Base-by-base conservation (phyloP, 768 basidiomycete genomes). In the Tulasnella sp. region DNA sequence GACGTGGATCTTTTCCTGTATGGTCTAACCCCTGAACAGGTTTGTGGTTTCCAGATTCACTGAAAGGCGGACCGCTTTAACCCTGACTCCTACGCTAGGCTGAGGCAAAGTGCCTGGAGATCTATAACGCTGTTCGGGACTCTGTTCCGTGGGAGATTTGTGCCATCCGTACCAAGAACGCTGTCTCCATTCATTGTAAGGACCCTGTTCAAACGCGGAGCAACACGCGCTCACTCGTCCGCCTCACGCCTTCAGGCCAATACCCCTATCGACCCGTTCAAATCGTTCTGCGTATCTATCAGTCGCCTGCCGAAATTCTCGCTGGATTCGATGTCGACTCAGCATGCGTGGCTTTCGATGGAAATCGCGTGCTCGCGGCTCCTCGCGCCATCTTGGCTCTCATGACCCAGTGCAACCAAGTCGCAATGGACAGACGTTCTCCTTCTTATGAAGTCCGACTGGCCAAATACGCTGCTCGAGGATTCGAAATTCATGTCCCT, bases 251-350 rank as follows among this genome's bases (percentile, higher is more conserved):
- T 67, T 31, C 77, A 89, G 88, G 86, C 71, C 89, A 90, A 84
- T 90, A 90, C 80, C 89, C 89, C 0, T 90, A 90, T 78, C 88
- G 89, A 38, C 86, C 86, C 22, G 85, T 91, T 40, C 89, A 90
- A 80, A 89, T 91, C 76, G 87, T 90, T 7, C 83, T 90, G 25
- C 87, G 89, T 25, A 83, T 91, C 0, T 91, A 90, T 79, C 83
- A 81, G 17, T 89, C 89, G 39, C 89, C 89, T 22, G 89, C 89
- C 0, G 90, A 91, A 79, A 85, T 91, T 74, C 84, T 91, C 0
- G 88, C 89, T 4, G 90, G 89, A 9, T 91, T 91, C 77, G 90
- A 91, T 79, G 86, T 91, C 67, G 89, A 91, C 77, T 87, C 88
- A 0, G 88, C 89, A 5, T 90, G 88, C 82, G 88, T 87, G 73